Conservation (phyloP, 768 basidiomycete species). For the Cystofilobasidium macerans region DNA sequence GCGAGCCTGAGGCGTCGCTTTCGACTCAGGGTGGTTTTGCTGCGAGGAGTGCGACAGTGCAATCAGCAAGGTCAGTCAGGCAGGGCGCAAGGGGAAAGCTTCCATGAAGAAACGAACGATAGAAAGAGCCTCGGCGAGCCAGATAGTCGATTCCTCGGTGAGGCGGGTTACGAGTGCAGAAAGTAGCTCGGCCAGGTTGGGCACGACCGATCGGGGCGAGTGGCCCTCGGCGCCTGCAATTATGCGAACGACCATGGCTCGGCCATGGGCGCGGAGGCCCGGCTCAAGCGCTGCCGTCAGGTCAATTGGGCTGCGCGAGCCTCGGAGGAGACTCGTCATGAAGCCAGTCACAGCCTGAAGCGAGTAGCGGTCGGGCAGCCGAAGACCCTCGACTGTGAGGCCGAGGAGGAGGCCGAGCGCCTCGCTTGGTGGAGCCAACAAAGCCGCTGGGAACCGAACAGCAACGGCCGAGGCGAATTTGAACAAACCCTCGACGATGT, state of each 20-base stretch:
- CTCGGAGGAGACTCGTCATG: conserved; percentile 15
- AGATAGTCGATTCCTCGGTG: conserved; percentile 49
- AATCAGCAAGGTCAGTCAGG: not conserved
- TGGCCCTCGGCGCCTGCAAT: conserved; percentile 71
- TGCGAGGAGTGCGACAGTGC: conserved; percentile 32
- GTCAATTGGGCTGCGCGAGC: conserved; percentile 45
- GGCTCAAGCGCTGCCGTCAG: conserved; percentile 44
- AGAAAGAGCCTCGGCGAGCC: conserved; percentile 61
- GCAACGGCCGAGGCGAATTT: conserved; percentile 20
- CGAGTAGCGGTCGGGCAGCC: conserved; percentile 23
- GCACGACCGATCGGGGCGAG: conserved; percentile 69
- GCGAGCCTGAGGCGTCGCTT: conserved; percentile 64
- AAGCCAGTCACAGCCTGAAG: conserved; percentile 23
- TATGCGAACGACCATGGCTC: conserved; percentile 54
- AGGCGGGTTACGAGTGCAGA: conserved; percentile 54
- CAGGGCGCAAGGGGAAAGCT: not conserved
- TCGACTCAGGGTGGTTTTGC: conserved; percentile 63
- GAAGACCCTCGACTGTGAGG: conserved; percentile 18
- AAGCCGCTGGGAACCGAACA: conserved; percentile 13
- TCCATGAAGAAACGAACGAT: conserved; percentile 30
- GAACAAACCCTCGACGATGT: conserved; percentile 24
- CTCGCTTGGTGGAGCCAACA: conserved; percentile 15
- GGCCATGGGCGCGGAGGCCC: conserved; percentile 43
- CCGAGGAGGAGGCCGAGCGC: conserved; percentile 1
- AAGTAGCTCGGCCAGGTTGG: conserved; percentile 73